These are phyloP conservation scores for Microbotryum violaceum DNA, from an alignment of 1,284 basidiomycete species.

Conservation along the genomic window DNA sequence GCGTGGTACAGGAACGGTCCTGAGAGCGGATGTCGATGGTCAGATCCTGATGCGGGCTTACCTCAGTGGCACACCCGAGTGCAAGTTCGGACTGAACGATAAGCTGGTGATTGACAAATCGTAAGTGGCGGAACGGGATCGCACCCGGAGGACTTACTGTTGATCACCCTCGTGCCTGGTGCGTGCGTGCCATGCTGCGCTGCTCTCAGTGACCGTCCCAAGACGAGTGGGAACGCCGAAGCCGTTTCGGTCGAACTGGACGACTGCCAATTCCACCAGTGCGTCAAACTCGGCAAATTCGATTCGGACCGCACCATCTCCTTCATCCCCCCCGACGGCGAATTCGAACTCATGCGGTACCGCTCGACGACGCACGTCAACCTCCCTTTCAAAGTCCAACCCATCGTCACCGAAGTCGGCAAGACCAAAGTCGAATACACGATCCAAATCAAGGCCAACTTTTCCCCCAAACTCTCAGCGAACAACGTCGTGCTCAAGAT, in stretches of 20 bases:
- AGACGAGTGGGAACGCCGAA: conserved; percentile 22
- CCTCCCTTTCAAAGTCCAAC: conserved; percentile 79
- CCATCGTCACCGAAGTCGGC: conserved; percentile 85
- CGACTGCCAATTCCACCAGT: conserved; percentile 98
- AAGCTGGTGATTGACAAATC: conserved; percentile 79
- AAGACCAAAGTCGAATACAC: conserved; percentile 87
- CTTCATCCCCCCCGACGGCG: conserved; percentile 96
- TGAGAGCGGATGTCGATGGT: conserved; percentile 96
- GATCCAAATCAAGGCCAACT: conserved; percentile 79
- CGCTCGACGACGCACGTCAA: conserved; percentile 93
- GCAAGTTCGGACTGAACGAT: conserved; percentile 97
- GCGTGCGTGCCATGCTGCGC: not conserved
- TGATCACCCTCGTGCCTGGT: not conserved
- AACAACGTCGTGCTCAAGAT: conserved; percentile 87
- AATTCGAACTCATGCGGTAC: conserved; percentile 99
- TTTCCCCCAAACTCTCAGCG: conserved; percentile 83
- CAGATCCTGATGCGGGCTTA: conserved; percentile 98
- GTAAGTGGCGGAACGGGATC: conserved; percentile 4
- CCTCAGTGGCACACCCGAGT: conserved; percentile 88
- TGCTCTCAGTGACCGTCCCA: not conserved
- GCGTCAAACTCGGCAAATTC: conserved; percentile 88
- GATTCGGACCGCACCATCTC: conserved; percentile 87
- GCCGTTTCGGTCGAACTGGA: conserved; percentile 75
- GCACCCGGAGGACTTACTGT: not conserved
- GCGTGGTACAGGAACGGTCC: conserved; percentile 58